These are phyloP conservation scores for Euphorbia pulcherrima DNA, from an alignment of 345 rosid genomes.

Conservation along the genomic window DNA sequence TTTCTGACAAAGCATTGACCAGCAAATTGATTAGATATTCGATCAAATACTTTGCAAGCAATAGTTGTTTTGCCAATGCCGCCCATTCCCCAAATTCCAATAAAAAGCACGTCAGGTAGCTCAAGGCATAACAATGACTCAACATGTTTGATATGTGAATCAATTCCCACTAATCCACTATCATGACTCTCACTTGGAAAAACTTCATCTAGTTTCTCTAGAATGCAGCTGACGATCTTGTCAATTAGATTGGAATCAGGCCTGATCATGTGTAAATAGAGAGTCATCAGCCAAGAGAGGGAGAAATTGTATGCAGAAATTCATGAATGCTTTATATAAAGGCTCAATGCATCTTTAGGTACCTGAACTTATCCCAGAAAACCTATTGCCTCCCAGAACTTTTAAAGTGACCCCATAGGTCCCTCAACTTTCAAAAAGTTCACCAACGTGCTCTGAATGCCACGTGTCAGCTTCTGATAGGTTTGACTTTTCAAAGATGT, in stretches of 20 bases:
- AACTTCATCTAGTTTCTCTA: background rate
- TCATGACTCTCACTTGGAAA: background rate
- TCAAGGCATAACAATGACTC: background rate
- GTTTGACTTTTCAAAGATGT: too few species aligned
- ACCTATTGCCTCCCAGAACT: too few species aligned
- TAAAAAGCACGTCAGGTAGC: background rate
- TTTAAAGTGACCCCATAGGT: too few species aligned
- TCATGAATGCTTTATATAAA: too few species aligned
- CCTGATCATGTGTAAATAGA: background rate
- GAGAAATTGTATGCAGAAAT: background rate
- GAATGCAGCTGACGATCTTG: background rate
- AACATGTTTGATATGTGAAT: background rate
- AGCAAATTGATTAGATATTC: background rate
- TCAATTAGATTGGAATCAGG: background rate
- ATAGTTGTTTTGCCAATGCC: constrained; percentile 7
- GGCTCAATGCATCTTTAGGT: too few species aligned
- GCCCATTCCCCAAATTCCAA: constrained; percentile 12
- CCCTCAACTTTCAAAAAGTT: too few species aligned
- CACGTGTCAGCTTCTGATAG: too few species aligned
- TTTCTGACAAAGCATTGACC: background rate
- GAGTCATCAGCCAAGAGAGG: background rate
- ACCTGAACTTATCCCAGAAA: too few species aligned
- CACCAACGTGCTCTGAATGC: too few species aligned
- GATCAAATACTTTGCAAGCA: background rate
- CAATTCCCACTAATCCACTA: constrained; percentile 7